Evolutionary conservation across 108 stramenopile species (phyloP).

Genomic region (Pseudonitzschia pungens): DNA sequence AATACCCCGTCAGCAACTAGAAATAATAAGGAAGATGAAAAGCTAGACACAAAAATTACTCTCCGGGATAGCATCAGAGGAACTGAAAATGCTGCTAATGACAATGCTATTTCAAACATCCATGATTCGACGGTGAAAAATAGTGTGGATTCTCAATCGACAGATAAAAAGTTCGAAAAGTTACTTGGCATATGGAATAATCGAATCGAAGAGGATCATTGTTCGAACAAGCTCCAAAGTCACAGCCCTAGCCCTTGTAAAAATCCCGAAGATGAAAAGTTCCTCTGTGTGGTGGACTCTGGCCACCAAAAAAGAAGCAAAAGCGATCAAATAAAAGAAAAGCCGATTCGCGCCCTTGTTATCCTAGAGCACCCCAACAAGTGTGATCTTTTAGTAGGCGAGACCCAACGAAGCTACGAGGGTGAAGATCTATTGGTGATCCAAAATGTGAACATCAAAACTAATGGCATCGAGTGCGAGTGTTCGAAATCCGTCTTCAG

Average conservation of each 20-base stretch:
- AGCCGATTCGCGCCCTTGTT: constrained; percentile 29
- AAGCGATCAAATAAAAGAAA: background rate
- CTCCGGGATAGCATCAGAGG: background rate
- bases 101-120: background rate
- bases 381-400: constrained; percentile 27
- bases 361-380: constrained; percentile 30
- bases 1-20: background rate
- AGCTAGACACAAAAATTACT: background rate
- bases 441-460: constrained; percentile 9
- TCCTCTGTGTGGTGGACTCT: background rate
- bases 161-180: background rate
- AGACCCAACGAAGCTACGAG: background rate
- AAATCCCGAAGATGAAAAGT: background rate
- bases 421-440: constrained; percentile 15
- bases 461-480: constrained; percentile 32
- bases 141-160: background rate
- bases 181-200: background rate
- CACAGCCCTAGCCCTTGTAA: background rate
- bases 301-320: constrained; percentile 15
- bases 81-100: background rate
- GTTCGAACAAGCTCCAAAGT: background rate
- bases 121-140: background rate
- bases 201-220: background rate
- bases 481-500: constrained; percentile 61
- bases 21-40: background rate